Evolutionary conservation across 192 early-diverging fungal species (phyloP).

Genomic region (Piromyces sp.): DNA sequence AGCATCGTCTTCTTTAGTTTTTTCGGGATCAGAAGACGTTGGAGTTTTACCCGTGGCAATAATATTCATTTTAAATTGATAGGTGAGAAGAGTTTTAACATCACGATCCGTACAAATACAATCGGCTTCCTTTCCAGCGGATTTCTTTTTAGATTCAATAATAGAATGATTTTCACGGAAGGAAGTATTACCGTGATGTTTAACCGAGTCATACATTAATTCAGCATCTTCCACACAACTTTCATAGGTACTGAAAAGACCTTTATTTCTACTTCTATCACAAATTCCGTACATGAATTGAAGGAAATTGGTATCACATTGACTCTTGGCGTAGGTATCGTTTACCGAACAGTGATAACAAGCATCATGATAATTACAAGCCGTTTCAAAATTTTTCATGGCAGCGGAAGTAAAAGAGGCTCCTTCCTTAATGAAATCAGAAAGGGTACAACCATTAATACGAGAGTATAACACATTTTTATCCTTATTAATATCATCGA

Average conservation of each 20-base stretch:
- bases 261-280: background rate
- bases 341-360: background rate
- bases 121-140: background rate
- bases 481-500: background rate
- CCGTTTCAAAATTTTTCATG: background rate
- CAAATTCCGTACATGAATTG: background rate
- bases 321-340: background rate
- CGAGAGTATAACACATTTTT: background rate
- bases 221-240: background rate
- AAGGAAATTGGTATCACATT: background rate
- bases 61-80: background rate
- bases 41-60: background rate
- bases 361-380: background rate
- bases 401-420: background rate
- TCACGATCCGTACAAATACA: background rate
- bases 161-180: background rate
- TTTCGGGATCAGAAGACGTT: too few species aligned
- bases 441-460: background rate
- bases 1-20: too few species aligned
- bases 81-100: background rate
- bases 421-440: background rate
- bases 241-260: background rate
- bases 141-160: background rate
- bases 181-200: background rate
- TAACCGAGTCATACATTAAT: background rate